Conservation (phyloP, 345 rosid genomes). For the Salix purpurea region DNA sequence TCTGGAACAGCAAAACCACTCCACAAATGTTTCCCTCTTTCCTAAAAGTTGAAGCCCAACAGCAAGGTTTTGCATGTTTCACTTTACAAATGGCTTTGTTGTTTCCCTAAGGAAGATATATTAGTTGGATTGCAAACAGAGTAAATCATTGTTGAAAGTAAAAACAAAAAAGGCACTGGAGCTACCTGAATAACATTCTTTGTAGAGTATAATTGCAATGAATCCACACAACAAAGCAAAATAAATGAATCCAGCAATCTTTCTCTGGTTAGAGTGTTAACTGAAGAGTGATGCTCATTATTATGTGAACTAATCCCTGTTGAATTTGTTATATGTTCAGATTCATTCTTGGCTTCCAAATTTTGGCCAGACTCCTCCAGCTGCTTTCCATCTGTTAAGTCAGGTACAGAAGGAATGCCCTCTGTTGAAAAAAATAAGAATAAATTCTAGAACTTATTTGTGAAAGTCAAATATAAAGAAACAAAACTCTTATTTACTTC, state of each 20-base stretch:
- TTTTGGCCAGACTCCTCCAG: constrained; percentile 4
- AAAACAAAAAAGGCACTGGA: constrained; percentile 10
- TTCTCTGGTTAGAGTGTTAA: not conserved
- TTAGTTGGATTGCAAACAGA: constrained; percentile 3
- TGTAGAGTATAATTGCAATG: constrained; percentile 28
- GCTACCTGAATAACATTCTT: constrained; percentile 65
- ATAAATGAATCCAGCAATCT: constrained; percentile 18
- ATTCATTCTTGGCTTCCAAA: not conserved
- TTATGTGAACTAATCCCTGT: not conserved
- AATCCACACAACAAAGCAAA: constrained; percentile 26
- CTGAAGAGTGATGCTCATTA: not conserved
- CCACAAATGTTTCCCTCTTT: constrained; percentile 20
- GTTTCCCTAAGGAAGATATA: constrained; percentile 16
- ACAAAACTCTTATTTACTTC: not conserved
- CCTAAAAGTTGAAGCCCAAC: constrained; percentile 19
- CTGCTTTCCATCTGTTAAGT: constrained; percentile 3
- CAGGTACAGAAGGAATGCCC: not conserved
- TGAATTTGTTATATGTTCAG: constrained; percentile 1
- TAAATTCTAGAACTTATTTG: not conserved
- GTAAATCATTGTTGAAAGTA: not conserved
- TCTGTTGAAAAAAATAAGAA: constrained; percentile 1
- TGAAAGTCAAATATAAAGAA: not conserved
- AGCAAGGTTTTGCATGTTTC: constrained; percentile 25
- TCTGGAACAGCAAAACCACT: constrained; percentile 16
- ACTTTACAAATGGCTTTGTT: constrained; percentile 24